A percentile compares a stretch with the other conserved stretches of the same genome.
Evolutionary conservation across 768 basidiomycete species (phyloP).

Genomic region (Russula lepida): DNA sequence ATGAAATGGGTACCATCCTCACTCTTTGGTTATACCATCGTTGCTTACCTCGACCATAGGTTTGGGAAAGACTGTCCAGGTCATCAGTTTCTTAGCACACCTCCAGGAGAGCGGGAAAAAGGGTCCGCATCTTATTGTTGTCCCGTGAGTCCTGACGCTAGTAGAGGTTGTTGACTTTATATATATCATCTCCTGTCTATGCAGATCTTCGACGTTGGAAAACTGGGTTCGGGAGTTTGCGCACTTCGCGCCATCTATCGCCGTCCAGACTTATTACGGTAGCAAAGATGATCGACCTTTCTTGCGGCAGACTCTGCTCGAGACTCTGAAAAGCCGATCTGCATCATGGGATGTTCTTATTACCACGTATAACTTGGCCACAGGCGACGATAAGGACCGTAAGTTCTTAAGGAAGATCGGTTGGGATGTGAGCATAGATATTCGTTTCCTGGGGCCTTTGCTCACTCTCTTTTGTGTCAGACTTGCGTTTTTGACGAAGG

Average conservation of each 20-base stretch:
- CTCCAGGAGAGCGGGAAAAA: slow-evolving; percentile 69
- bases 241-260: slow-evolving; percentile 79
- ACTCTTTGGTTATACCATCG: slow-evolving; percentile 11
- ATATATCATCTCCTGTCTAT: not conserved
- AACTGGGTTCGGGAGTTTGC: slow-evolving; percentile 98
- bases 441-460: not conserved
- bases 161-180: not conserved
- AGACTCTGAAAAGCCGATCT: slow-evolving; percentile 43
- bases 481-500: slow-evolving; percentile 95
- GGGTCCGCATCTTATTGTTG: slow-evolving; percentile 90
- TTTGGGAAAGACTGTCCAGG: slow-evolving; percentile 97
- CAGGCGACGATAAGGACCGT: slow-evolving; percentile 77
- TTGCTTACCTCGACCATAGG: slow-evolving; percentile 38
- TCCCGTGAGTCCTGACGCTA: slow-evolving; percentile 59
- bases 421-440: slow-evolving; percentile 72
- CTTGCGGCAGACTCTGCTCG: slow-evolving; percentile 63
- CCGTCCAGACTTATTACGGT: slow-evolving; percentile 89
- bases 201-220: slow-evolving; percentile 88
- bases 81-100: slow-evolving; percentile 92
- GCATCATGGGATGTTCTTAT: slow-evolving; percentile 87
- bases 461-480: slow-evolving; percentile 35
- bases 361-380: slow-evolving; percentile 92
- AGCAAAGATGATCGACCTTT: slow-evolving; percentile 75
- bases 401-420: slow-evolving; percentile 87
- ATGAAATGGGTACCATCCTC: slow-evolving; percentile 85